Evolutionary conservation across 768 basidiomycete genomes (phyloP).

Genomic region (Tremella mesenterica): DNA sequence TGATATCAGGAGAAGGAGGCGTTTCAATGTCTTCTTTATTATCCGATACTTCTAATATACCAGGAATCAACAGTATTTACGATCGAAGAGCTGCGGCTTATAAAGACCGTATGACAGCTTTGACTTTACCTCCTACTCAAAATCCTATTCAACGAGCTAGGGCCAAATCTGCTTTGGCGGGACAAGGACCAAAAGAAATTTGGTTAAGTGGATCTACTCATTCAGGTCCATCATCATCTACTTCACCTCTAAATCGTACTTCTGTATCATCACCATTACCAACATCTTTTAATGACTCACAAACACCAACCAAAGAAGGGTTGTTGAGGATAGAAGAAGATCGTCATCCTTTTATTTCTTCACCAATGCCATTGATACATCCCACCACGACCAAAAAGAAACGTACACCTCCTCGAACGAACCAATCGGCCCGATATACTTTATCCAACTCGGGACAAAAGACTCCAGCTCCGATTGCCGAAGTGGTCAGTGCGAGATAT

Average conservation of each 20-base stretch:
- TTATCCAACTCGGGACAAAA: not conserved
- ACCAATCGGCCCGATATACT: too few relatives aligned
- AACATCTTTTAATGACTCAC: not conserved
- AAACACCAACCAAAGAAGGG: conserved; percentile 2
- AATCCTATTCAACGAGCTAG: conserved; percentile 5
- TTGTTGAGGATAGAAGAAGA: too few relatives aligned
- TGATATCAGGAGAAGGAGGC: conserved; percentile 3
- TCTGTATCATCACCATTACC: conserved; percentile 5
- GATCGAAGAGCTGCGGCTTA: conserved; percentile 41
- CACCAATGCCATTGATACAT: conserved; percentile 10
- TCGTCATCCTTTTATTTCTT: conserved; percentile 13
- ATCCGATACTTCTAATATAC: conserved; percentile 30
- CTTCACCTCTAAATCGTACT: too few relatives aligned
- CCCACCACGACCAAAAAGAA: not conserved
- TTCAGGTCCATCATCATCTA: too few relatives aligned
- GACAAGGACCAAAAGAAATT: not conserved
- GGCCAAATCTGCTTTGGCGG: not conserved
- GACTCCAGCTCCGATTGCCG: conserved; percentile 24
- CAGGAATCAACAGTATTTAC: conserved; percentile 42
- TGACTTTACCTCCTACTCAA: conserved; percentile 24
- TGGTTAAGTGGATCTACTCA: too few relatives aligned
- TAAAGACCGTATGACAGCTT: conserved; percentile 33
- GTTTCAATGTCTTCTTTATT: conserved; percentile 11
- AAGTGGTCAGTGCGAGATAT: conserved; percentile 20
- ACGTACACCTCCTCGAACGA: not conserved